Base-by-base conservation (phyloP, 495 filamentous ascomycete genomes). In the Tuber melanosporum region DNA sequence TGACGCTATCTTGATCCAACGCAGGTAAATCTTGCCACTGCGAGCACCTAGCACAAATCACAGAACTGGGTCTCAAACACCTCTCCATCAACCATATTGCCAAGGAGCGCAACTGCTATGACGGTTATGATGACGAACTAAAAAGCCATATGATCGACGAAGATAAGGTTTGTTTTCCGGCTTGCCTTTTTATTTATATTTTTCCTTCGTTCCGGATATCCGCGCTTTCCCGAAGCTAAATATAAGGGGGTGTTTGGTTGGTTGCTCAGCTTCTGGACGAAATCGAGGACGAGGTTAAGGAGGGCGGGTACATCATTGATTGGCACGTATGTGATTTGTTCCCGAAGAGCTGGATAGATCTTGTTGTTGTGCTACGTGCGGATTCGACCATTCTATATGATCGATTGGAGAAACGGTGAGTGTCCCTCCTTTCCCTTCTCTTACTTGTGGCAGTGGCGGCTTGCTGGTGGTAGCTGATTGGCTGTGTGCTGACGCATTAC, bases 301-400 rank as follows among this genome's bases (percentile, higher is more conserved):
- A 88, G 42, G 96, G 96, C 76, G 96, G 96, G 22, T 92, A 90
- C 83, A 89, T 99, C 82, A 92, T 99, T 79, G 96, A 99, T 85
- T 99, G 95, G 95, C 95, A 99, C 84, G 94, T 93, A 0, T 98
- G 95, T 85, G 96, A 99, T 82, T 86, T 98, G 45, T 98, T 99
- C 83, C 95, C 96, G 39, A 90, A 92, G 83, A 91, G 91, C 82
- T 97, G 93, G 93, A 92, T 98, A 80, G 96, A 99, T 83, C 89
- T 99, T 2, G 95, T 98, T 1, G 92, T 98, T 7, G 96, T 98
- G 77, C 84, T 99, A 74, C 88, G 96, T 20, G 93, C 91, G 73
- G 90, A 93, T 73, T 91, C 92, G 42, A 91, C 88, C 45, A 85
- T 91, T 71, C 87, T 97, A 46, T 98, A 96, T 83, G 96, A 99